Evolutionary conservation across 2,329 filamentous ascomycete species (phyloP).

Genomic region (Diaporthe citrichinensis): DNA sequence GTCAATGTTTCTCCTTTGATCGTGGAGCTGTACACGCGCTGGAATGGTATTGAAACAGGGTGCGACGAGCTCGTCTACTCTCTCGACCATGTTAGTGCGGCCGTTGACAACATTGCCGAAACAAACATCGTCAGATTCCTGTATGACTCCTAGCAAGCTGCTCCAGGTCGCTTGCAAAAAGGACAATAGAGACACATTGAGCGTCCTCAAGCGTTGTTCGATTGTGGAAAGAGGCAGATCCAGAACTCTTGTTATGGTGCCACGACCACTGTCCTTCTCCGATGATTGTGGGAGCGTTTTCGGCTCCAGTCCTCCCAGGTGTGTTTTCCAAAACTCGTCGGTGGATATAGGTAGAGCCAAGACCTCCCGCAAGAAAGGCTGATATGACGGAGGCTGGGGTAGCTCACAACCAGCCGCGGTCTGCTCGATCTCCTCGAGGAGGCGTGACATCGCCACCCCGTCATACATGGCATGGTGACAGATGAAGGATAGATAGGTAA

Average conservation of each 20-base stretch:
- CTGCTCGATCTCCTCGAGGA: constrained; percentile 80
- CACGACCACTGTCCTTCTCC: not conserved
- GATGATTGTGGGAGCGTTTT: constrained; percentile 39
- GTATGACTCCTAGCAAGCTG: constrained; percentile 70
- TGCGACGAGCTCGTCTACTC: constrained; percentile 81
- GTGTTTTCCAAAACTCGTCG: constrained; percentile 76
- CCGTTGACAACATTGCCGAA: constrained; percentile 92
- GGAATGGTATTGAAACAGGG: constrained; percentile 95
- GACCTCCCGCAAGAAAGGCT: constrained; percentile 74
- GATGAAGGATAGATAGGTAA: constrained; percentile 60
- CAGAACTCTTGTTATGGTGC: constrained; percentile 47
- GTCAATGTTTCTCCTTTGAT: constrained; percentile 64
- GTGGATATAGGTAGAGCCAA: constrained; percentile 61
- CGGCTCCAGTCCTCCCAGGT: constrained; percentile 66
- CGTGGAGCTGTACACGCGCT: constrained; percentile 69
- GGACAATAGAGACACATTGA: constrained; percentile 75
- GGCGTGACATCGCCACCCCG: constrained; percentile 78
- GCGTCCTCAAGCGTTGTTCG: constrained; percentile 62
- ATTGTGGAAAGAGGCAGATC: constrained; percentile 59
- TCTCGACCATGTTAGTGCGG: constrained; percentile 75
- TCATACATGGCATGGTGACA: constrained; percentile 91
- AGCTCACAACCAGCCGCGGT: constrained; percentile 65
- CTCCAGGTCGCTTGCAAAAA: constrained; percentile 82
- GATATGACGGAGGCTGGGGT: constrained; percentile 67
- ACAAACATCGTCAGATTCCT: constrained; percentile 76